phyloP scores from a whole-genome alignment of 495 filamentous ascomycete species.

The Penicillium psychrofluorescens region DNA sequence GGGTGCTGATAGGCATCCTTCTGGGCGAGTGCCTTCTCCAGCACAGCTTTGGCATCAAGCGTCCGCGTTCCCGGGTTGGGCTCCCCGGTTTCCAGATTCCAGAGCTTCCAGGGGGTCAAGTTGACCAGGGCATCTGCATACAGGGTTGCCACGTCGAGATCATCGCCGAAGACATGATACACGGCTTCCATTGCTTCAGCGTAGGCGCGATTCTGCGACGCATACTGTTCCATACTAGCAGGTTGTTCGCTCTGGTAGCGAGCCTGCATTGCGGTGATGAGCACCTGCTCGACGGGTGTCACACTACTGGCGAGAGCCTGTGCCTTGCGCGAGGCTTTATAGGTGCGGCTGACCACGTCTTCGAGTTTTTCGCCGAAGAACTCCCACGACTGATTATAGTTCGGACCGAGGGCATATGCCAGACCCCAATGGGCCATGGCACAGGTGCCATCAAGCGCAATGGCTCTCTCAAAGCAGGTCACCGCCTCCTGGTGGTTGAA shows the following conservation, averaged over 20 bases:
- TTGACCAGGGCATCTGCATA: conserved; percentile 61
- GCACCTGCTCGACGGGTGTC: conserved; percentile 43
- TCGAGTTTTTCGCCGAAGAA: conserved; percentile 48
- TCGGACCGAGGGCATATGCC: conserved; percentile 56
- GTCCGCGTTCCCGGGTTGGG: conserved; percentile 48
- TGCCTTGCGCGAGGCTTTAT: conserved; percentile 34
- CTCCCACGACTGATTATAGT: conserved; percentile 68
- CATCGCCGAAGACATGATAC: conserved; percentile 40
- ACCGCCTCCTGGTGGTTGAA: conserved; percentile 33
- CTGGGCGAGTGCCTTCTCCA: conserved; percentile 42
- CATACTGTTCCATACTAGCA: conserved; percentile 28
- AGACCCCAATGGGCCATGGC: conserved; percentile 62
- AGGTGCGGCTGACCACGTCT: conserved; percentile 31
- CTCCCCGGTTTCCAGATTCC: conserved; percentile 51
- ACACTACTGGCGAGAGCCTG: conserved; percentile 12
- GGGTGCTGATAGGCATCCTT: conserved; percentile 39
- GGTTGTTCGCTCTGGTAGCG: conserved; percentile 41
- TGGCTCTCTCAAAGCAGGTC: conserved; percentile 52
- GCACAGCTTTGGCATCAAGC: conserved; percentile 45
- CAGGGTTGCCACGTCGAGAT: conserved; percentile 51
- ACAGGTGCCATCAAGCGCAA: conserved; percentile 44
- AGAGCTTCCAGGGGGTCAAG: conserved; percentile 57
- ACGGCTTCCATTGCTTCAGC: conserved; percentile 52
- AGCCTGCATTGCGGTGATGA: conserved; percentile 46
- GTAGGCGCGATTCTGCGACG: conserved; percentile 45